Percentiles rank a stretch among this genome's conserved stretches.
phyloP scores from a whole-genome alignment of 164 flowering plant species.

The Vitis labrusca region DNA sequence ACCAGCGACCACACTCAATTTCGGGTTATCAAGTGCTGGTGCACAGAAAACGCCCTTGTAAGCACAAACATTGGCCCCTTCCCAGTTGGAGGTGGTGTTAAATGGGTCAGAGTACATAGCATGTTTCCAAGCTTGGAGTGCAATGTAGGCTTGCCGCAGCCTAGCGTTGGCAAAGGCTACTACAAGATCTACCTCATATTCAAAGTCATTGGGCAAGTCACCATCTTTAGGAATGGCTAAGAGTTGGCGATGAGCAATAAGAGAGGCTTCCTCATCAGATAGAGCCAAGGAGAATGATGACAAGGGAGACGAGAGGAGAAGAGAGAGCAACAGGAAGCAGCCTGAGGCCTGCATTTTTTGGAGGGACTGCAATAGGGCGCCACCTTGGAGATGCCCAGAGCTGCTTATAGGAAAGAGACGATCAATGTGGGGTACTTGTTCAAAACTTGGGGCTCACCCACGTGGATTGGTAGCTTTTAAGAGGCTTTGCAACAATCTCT shows the following conservation, averaged over 20 bases:
- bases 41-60: slow-evolving; percentile 15
- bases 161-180: slow-evolving; percentile 39
- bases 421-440: too few species aligned
- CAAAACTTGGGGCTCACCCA: too few species aligned
- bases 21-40: slow-evolving; percentile 6
- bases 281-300: slow-evolving; percentile 22
- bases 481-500: slow-evolving; percentile 8
- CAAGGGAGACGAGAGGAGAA: slow-evolving; percentile 16
- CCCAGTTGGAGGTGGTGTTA: slow-evolving; percentile 31
- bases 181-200: slow-evolving; percentile 16
- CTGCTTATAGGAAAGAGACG: slow-evolving; percentile 19
- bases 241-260: slow-evolving; percentile 47
- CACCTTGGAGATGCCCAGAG: slow-evolving; percentile 32
- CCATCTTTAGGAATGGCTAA: slow-evolving; percentile 19
- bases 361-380: neutral
- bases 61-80: slow-evolving; percentile 7
- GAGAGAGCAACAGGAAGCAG: slow-evolving; percentile 28
- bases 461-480: neutral
- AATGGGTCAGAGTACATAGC: slow-evolving; percentile 66
- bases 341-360: slow-evolving; percentile 34
- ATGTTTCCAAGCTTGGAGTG: slow-evolving; percentile 68
- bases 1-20: slow-evolving; percentile 4
- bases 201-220: slow-evolving; percentile 31
- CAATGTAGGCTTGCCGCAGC: slow-evolving; percentile 52
- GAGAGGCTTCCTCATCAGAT: slow-evolving; percentile 34